Evolutionary conservation across 305 asterid genomes (phyloP), one percentile per base, ranked within the genome.

Genomic region (Fraxinus ornus): DNA sequence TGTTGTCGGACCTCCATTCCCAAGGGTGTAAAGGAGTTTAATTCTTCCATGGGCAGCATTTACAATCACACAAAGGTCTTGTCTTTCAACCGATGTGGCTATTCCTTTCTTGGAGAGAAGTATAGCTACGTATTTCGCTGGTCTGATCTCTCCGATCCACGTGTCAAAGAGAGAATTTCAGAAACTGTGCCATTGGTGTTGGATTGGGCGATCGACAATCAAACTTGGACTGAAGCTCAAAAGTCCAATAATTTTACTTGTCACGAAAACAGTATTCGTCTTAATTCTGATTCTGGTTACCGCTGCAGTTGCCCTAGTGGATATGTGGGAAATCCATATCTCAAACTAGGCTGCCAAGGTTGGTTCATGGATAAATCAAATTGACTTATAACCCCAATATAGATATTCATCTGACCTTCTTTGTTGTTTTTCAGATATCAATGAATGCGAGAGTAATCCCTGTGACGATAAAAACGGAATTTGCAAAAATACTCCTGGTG

Each of bases 321-420:
- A 12, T 88, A 82, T 73, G 13, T 36, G 30, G 91, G 91, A 37
- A 86, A 86, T 79, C 91, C 91, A 0, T 88, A 86, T 76, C 88
- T 88, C 72, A 84, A 81, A 32, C 83, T 84, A 17, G 90, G 90
- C 47, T 88, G 90, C 70, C 83, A 79, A 77, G 87, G 89, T 88
- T 39, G 35, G 84, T 71, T 26, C 3, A 78, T 3, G 7, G 9
- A 19, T n/a, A 17, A 57, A 21, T 0, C 22, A 21, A 17, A 57
- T 1, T 55, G 8, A 55, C 3, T 17, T n/a, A 1, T 19, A 7
- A 8, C 47, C 47, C 47, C 12, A 57, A 21, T 57, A 3, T 13
- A 39, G 3, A 30, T 7, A 5, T 15, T 5, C 7, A 57, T 57
- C 28, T 55, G 4, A 55, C 71, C 21, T 19, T 19, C 4, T 41